A percentile compares a stretch with the other conserved stretches of the same genome.
Evolutionary conservation across 2,329 filamentous ascomycete species (phyloP).

Genomic region (Aspergillus sp.): DNA sequence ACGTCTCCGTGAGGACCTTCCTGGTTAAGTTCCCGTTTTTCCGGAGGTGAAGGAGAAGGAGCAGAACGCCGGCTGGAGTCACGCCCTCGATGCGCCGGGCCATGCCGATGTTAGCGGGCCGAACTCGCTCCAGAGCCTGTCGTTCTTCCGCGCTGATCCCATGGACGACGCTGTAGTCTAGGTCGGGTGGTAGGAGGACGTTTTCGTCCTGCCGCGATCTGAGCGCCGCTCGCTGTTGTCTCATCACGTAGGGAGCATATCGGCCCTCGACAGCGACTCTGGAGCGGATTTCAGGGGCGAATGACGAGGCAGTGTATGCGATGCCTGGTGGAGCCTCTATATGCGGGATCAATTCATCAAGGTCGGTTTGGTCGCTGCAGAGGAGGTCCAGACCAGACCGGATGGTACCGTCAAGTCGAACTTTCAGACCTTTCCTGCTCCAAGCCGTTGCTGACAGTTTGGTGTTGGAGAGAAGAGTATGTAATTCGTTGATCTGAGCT

Average conservation of each 20-base stretch:
- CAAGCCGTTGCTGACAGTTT: slow-evolving; percentile 64
- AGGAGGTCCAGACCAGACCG: slow-evolving; percentile 80
- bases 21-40: not conserved
- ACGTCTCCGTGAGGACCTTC: not conserved
- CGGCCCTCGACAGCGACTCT: slow-evolving; percentile 78
- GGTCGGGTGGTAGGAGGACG: slow-evolving; percentile 66
- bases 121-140: slow-evolving; percentile 65
- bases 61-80: slow-evolving; percentile 46
- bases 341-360: slow-evolving; percentile 57
- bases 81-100: slow-evolving; percentile 81
- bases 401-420: slow-evolving; percentile 64
- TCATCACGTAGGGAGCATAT: slow-evolving; percentile 82
- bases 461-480: slow-evolving; percentile 58
- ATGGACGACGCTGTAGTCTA: slow-evolving; percentile 73
- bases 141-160: slow-evolving; percentile 81
- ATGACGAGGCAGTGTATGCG: slow-evolving; percentile 51
- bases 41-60: slow-evolving; percentile 44
- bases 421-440: slow-evolving; percentile 67
- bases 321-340: slow-evolving; percentile 43
- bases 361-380: slow-evolving; percentile 61
- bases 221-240: slow-evolving; percentile 66
- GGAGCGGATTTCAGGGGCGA: slow-evolving; percentile 57
- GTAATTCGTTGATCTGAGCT: slow-evolving; percentile 67
- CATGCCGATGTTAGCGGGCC: slow-evolving; percentile 85
- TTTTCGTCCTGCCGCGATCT: slow-evolving; percentile 75